Base-by-base conservation (phyloP, 768 basidiomycete genomes). In the Auricularia sp. region DNA sequence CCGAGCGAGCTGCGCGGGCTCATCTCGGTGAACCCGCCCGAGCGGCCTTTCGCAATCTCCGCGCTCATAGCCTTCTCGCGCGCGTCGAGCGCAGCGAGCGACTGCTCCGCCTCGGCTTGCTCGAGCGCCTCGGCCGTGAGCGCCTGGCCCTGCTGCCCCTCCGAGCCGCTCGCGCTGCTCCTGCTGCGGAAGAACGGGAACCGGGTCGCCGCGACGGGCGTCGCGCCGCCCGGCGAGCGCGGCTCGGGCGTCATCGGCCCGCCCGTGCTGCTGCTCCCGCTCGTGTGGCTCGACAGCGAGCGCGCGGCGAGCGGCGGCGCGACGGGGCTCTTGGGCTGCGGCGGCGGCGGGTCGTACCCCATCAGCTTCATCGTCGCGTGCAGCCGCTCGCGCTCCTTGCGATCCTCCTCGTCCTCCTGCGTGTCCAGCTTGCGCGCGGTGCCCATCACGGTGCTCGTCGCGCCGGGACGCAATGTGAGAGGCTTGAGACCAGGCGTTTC, bases 331-430 rank as follows among this genome's bases (percentile, higher is more conserved):
- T 2, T 81, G 79, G 16, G 78, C 75, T 82, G 76, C 62, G 79
- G 71, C n/a, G 78, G 73, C 36, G 87, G 85, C 73, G 89, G 78
- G 61, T 84, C 86, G 66, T 96, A 92, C 3, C 96, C 96, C 88
- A 95, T 93, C 35, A 96, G 78, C 73, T 93, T 92, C 90, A 98
- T 90, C 34, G 93, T 92, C 16, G 92, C 92, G 68, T 89, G 82
- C 64, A 98, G 79, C 16, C 94, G 84, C 73, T 94, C 94, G 64
- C 95, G 81, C 75, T 96, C 94, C 67, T 81, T 83, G 45, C 85
- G 81, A 72, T 97, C 94, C 67, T 98, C 93, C 66, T 98, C 96
- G 70, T 98, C 95, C 74, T 98, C 95, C 47, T 82, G 79, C 1
- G 87, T 92, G 66, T 95, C 92, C 44, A 95, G 76, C 74, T 94